phyloP scores from a whole-genome alignment of 2,329 filamentous ascomycete species.

The Paecilomyces formosus region DNA sequence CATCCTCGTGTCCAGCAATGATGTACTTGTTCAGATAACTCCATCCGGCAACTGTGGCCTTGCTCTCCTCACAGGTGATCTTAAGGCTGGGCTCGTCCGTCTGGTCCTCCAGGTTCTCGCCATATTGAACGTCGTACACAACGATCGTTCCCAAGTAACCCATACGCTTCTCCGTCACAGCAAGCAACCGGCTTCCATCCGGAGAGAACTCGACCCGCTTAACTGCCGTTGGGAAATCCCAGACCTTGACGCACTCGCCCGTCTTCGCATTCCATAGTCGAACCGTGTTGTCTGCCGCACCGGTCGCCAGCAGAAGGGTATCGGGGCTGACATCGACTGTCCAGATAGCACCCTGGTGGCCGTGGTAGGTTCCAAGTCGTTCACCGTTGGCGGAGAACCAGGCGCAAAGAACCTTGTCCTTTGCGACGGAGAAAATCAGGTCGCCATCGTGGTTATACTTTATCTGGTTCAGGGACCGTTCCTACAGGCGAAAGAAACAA shows the following conservation, averaged over 20 bases:
- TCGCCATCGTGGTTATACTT: conserved; percentile 95
- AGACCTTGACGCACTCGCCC: conserved; percentile 88
- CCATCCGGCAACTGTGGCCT: conserved; percentile 96
- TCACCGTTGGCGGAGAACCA: conserved; percentile 99
- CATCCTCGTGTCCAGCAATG: conserved; percentile 95
- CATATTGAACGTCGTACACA: conserved; percentile 80
- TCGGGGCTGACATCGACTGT: conserved; percentile 95
- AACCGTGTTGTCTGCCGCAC: conserved; percentile 97
- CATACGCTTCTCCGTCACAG: conserved; percentile 98
- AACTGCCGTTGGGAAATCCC: conserved; percentile 95
- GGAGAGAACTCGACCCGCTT: conserved; percentile 97
- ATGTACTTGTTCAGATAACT: conserved; percentile 93
- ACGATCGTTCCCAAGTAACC: conserved; percentile 91
- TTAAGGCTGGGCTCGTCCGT: conserved; percentile 71
- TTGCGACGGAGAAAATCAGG: conserved; percentile 88
- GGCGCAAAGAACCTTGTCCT: conserved; percentile 93
- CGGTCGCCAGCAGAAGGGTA: conserved; percentile 83
- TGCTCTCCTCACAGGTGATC: conserved; percentile 92
- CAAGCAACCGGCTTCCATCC: conserved; percentile 82
- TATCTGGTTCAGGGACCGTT: conserved; percentile 92
- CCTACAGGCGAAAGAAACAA: conserved; percentile 39
- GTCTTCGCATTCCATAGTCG: conserved; percentile 93
- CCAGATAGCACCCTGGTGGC: conserved; percentile 97
- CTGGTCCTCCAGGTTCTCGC: conserved; percentile 66
- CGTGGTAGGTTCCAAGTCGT: conserved; percentile 90